phyloP scores from a whole-genome alignment of 768 basidiomycete species.

The Polyporus arcularius region DNA sequence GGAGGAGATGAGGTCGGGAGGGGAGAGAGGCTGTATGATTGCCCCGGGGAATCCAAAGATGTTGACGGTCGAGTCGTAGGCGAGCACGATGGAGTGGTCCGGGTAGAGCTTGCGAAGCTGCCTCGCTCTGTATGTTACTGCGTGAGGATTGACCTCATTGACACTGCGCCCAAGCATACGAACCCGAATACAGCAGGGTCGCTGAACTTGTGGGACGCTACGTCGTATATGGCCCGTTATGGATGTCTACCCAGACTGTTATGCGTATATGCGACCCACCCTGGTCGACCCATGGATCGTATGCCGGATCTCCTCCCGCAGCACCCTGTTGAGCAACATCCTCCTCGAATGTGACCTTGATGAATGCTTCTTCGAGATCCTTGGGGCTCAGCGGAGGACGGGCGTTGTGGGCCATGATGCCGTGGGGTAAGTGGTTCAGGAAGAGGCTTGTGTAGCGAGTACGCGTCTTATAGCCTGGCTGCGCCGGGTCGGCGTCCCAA shows the following conservation, averaged over 20 bases:
- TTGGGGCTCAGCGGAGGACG: not conserved
- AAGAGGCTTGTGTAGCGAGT: not conserved
- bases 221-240: not conserved
- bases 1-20: constrained; percentile 52
- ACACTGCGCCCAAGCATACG: not conserved
- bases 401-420: not conserved
- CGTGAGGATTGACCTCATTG: not conserved
- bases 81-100: constrained; percentile 57
- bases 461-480: too few species aligned
- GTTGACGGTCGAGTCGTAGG: constrained; percentile 45
- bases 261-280: constrained; percentile 33
- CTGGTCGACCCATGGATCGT: constrained; percentile 53
- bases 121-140: constrained; percentile 35
- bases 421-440: not conserved
- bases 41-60: constrained; percentile 55
- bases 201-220: constrained; percentile 55
- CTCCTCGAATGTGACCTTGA: constrained; percentile 46
- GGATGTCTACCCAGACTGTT: not conserved
- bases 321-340: constrained; percentile 7
- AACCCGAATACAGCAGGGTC: constrained; percentile 35
- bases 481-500: too few species aligned
- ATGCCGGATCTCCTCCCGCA: constrained; percentile 38
- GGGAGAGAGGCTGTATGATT: constrained; percentile 43
- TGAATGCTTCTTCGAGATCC: constrained; percentile 42
- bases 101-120: constrained; percentile 61